Evolutionary conservation across 2,329 filamentous ascomycete species (phyloP).

Genomic region (Lachnellula suecica): DNA sequence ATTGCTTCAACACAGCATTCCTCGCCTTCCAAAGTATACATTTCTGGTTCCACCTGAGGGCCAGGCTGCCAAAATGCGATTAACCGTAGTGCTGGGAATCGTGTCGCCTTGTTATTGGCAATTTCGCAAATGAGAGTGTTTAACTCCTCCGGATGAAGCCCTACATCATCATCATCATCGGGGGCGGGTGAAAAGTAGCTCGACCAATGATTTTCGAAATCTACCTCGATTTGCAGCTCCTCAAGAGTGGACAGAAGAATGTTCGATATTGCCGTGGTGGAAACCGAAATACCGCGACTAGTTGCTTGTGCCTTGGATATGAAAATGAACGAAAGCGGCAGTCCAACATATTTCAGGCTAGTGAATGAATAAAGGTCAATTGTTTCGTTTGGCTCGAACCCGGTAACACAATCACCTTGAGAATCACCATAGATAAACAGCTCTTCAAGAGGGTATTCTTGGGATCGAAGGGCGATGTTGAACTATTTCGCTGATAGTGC

Average conservation of each 20-base stretch:
- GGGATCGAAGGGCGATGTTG: constrained; percentile 1
- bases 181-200: background rate
- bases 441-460: constrained; percentile 3
- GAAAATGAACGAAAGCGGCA: background rate
- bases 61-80: constrained; percentile 1
- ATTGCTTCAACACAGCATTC: background rate
- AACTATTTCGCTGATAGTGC: constrained; percentile 1
- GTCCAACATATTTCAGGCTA: constrained; percentile 1
- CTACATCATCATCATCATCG: constrained; percentile 1
- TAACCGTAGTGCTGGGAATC: background rate
- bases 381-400: constrained; percentile 1
- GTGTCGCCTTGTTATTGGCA: background rate
- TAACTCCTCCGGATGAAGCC: constrained; percentile 2
- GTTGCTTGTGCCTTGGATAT: background rate
- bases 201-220: background rate
- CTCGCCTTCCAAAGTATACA: background rate
- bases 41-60: background rate
- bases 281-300: background rate
- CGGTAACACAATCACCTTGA: background rate
- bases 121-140: constrained; percentile 1
- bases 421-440: constrained; percentile 3
- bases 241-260: constrained; percentile 1
- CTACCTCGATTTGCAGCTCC: constrained; percentile 1
- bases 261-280: background rate
- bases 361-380: constrained; percentile 2